These are phyloP conservation scores for Colletotrichum chlorophyti DNA, from an alignment of 2,329 filamentous ascomycete genomes.

Conservation along the genomic window DNA sequence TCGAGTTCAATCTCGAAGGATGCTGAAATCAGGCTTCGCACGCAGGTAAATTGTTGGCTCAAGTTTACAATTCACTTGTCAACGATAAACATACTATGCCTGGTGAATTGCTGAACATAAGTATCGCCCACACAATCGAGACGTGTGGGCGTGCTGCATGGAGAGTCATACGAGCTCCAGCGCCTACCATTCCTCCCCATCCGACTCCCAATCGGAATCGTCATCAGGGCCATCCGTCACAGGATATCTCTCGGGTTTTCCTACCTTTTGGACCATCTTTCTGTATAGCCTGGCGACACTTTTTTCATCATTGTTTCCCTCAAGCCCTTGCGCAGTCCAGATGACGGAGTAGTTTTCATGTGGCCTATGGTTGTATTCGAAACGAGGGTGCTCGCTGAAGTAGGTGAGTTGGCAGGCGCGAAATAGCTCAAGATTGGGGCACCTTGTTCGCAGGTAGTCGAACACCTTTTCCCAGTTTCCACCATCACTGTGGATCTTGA, in stretches of 20 bases:
- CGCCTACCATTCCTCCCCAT: too few species aligned
- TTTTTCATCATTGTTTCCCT: not conserved
- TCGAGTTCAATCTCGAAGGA: too few species aligned
- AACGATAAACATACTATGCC: too few species aligned
- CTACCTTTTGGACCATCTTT: not conserved
- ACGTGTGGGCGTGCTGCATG: too few species aligned
- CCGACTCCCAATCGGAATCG: too few species aligned
- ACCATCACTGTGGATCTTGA: conserved; percentile 4
- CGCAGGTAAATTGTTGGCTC: too few species aligned
- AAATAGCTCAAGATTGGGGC: conserved; percentile 1
- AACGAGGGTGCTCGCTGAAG: conserved; percentile 1
- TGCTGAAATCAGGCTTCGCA: too few species aligned
- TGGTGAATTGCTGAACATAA: too few species aligned
- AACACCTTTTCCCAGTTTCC: conserved; percentile 12
- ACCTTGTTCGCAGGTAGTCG: not conserved
- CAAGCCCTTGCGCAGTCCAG: conserved; percentile 4
- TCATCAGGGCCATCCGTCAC: not conserved
- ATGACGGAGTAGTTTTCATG: not conserved
- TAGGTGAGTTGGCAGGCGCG: conserved; percentile 1
- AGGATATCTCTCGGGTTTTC: not conserved
- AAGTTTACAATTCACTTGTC: too few species aligned
- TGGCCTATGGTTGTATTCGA: not conserved
- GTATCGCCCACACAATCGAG: too few species aligned
- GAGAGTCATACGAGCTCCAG: too few species aligned
- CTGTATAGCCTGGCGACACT: not conserved